phyloP scores from a whole-genome alignment of 2,329 filamentous ascomycete genomes.

The Pseudocercospora fuligena region DNA sequence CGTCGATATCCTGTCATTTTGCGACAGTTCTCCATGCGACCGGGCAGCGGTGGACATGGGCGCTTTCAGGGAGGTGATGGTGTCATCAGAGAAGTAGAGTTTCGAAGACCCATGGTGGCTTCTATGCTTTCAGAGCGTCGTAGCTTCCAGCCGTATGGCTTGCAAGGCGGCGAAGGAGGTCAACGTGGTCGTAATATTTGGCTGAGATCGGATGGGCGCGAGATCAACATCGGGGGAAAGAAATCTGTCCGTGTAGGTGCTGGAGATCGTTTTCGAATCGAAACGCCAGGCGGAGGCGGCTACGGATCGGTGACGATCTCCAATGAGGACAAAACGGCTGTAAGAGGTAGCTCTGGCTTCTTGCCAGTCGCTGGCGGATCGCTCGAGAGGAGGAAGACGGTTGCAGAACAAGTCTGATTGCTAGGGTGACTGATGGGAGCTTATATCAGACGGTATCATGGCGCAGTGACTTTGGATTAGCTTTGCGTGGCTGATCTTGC shows the following conservation, averaged over 20 bases:
- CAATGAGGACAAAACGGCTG: too few relatives aligned
- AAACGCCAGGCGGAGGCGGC: slow-evolving; percentile 77
- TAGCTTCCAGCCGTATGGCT: slow-evolving; percentile 40
- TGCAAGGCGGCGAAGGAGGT: slow-evolving; percentile 41
- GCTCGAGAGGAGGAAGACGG: too few relatives aligned
- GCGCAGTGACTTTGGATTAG: too few relatives aligned
- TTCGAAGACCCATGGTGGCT: slow-evolving; percentile 33
- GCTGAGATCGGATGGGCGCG: slow-evolving; percentile 32
- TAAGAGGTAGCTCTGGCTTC: too few relatives aligned
- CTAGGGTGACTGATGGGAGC: too few relatives aligned
- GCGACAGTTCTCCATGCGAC: slow-evolving; percentile 38
- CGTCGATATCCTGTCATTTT: slow-evolving; percentile 43
- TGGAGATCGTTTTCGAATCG: slow-evolving; percentile 76
- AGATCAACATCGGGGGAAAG: slow-evolving; percentile 33
- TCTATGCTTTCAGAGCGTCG: slow-evolving; percentile 41
- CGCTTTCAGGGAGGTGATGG: slow-evolving; percentile 40
- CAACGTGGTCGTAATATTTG: slow-evolving; percentile 37
- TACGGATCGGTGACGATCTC: slow-evolving; percentile 41
- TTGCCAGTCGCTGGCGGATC: too few relatives aligned
- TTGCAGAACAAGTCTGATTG: too few relatives aligned
- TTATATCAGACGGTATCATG: too few relatives aligned
- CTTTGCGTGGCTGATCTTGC: too few relatives aligned
- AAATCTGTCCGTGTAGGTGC: slow-evolving; percentile 73
- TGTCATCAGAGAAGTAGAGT: slow-evolving; percentile 40
- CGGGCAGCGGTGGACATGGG: slow-evolving; percentile 39